phyloP scores from a whole-genome alignment of 805 yeast genomes.

The Yarrowia sp. region DNA sequence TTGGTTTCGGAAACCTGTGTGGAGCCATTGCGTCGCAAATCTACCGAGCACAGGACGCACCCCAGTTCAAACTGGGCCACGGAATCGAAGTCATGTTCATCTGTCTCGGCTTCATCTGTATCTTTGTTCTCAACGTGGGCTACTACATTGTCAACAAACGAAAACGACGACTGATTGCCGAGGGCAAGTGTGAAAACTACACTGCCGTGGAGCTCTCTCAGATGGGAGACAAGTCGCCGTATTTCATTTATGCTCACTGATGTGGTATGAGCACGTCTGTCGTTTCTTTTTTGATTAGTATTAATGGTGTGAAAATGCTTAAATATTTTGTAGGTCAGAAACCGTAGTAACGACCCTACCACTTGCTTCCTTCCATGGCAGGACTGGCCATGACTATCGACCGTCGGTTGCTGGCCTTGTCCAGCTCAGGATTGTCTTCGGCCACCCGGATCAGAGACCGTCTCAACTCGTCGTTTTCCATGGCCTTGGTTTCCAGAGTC shows the following conservation, averaged over 20 bases:
- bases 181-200: background rate
- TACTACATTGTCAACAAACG: background rate
- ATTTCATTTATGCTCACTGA: background rate
- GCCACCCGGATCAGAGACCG: slow-evolving; percentile 34
- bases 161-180: background rate
- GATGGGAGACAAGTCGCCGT: slow-evolving; percentile 20
- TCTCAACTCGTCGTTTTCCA: slow-evolving; percentile 39
- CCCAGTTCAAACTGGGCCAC: slow-evolving; percentile 51
- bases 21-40: slow-evolving; percentile 56
- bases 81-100: slow-evolving; percentile 47
- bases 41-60: slow-evolving; percentile 52
- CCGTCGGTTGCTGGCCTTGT: slow-evolving; percentile 5
- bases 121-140: background rate
- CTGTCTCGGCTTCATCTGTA: slow-evolving; percentile 35
- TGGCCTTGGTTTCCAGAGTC: slow-evolving; percentile 38
- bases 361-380: slow-evolving; percentile 21
- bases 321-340: slow-evolving; percentile 16
- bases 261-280: too few relatives aligned
- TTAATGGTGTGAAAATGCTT: background rate
- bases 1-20: slow-evolving; percentile 64
- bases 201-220: slow-evolving; percentile 1
- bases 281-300: background rate
- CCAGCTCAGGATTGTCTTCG: slow-evolving; percentile 28
- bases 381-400: slow-evolving; percentile 22
- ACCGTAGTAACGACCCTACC: too few relatives aligned